Evolutionary conservation across 2,329 filamentous ascomycete species (phyloP), one percentile per base, ranked within the genome.

Genomic region (Aspergillus intermedius): DNA sequence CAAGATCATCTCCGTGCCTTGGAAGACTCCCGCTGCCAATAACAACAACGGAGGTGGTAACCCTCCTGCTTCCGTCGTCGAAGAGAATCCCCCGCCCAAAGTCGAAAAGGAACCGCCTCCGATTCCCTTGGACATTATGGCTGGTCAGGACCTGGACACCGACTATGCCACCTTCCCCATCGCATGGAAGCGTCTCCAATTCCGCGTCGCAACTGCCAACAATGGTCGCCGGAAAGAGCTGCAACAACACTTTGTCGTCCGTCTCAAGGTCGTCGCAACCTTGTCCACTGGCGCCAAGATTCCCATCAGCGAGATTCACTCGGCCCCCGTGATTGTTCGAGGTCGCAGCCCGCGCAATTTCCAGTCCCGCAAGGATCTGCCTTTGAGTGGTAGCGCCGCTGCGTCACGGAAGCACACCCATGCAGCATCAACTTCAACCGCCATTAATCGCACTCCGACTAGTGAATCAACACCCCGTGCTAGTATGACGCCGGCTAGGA

Each of bases 281-380:
- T 73, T 97, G 44, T 80, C 88, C 1, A 93, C 88, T 52, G 89
- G 89, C n/a, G 79, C 78, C 30, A 95, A 91, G 67, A 79, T 89
- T 30, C 79, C 88, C 6, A 78, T 96, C 45, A 87, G 86, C 45
- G 91, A 96, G 69, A 83, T 89, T 13, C 84, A 84, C 25, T 96
- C 91, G 0, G 87, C 89, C 1, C 88, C 91, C 2, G 91, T 97
- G 58, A 94, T 97, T 47, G 91, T 97, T 25, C 86, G 91, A 52
- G 91, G 91, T 32, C 82, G 91, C 60, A 96, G 91, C 68, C 91
- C 91, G 3, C 81, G 91, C 34, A 97, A 97, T 69, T 97, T 97
- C 68, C 90, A 95, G 68, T 87, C 90, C 8, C 80, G 91, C 46
- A 96, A 95, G 68, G 91, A 97, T 67, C 86, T 95, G 52, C 90